phyloP scores from a whole-genome alignment of 106 monocot species.

The Amphibolis antarctica region DNA sequence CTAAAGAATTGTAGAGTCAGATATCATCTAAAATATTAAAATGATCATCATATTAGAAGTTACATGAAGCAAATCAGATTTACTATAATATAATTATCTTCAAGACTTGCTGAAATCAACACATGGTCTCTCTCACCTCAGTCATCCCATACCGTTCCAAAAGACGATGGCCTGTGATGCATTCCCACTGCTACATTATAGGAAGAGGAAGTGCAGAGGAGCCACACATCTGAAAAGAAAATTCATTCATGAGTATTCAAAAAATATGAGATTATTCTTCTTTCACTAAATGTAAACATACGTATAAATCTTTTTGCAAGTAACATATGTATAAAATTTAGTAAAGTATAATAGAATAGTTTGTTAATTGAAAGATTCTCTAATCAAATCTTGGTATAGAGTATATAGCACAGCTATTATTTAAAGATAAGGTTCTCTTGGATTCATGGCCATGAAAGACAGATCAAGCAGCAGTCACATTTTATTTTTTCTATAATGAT shows the following conservation, averaged over 20 bases:
- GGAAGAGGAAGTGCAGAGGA: slow-evolving; percentile 98
- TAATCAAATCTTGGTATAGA: too few species aligned
- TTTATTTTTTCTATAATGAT: too few species aligned
- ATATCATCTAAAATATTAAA: neutral
- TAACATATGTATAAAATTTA: too few species aligned
- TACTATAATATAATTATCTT: neutral
- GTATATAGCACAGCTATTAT: too few species aligned
- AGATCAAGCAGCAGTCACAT: too few species aligned
- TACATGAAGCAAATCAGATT: slow-evolving; percentile 1
- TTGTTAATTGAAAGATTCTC: too few species aligned
- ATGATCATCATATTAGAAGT: neutral
- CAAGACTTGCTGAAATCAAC: neutral
- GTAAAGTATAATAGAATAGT: too few species aligned
- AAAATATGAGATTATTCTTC: too few species aligned
- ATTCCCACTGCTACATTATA: slow-evolving; percentile 87
- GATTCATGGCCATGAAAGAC: too few species aligned
- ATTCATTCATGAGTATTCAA: neutral
- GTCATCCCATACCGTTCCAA: slow-evolving; percentile 99
- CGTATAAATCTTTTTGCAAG: too few species aligned
- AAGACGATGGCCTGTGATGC: slow-evolving; percentile 76
- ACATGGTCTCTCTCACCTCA: slow-evolving; percentile 37
- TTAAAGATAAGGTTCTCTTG: too few species aligned
- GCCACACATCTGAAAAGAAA: slow-evolving; percentile 75
- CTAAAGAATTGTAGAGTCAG: slow-evolving; percentile 24
- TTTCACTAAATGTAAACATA: too few species aligned